These are phyloP conservation scores for Xylariaceae sp. DNA, from an alignment of 2,329 filamentous ascomycete genomes.

Conservation along the genomic window DNA sequence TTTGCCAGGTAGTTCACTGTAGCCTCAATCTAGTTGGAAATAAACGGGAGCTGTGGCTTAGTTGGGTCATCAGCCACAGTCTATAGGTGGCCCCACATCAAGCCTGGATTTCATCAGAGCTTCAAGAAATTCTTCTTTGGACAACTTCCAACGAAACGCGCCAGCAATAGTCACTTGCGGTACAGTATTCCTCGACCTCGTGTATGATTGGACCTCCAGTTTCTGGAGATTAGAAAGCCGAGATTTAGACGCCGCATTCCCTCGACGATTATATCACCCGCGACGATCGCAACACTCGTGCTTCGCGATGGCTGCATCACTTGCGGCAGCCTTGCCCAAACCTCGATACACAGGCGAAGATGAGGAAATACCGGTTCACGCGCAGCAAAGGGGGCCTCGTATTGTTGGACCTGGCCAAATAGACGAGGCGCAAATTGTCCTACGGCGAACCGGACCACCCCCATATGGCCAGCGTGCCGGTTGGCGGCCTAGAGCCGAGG, in stretches of 20 bases:
- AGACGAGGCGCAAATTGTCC: constrained; percentile 83
- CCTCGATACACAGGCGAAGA: constrained; percentile 91
- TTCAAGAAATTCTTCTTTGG: constrained; percentile 30
- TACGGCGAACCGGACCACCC: constrained; percentile 82
- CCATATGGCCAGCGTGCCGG: constrained; percentile 84
- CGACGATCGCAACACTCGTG: constrained; percentile 8
- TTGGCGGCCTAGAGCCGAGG: constrained; percentile 87
- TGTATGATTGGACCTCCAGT: not conserved
- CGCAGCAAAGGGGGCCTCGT: constrained; percentile 79
- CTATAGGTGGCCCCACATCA: constrained; percentile 20
- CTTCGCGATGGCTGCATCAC: constrained; percentile 68
- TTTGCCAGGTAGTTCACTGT: too few species aligned
- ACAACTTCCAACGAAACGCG: constrained; percentile 6
- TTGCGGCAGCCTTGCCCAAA: constrained; percentile 83
- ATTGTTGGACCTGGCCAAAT: constrained; percentile 81
- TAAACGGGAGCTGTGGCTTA: constrained; percentile 22
- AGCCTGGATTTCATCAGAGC: constrained; percentile 20
- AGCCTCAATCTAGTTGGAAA: not conserved
- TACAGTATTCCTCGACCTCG: not conserved
- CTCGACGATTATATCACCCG: not conserved
- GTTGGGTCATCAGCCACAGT: constrained; percentile 10
- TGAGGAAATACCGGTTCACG: constrained; percentile 76
- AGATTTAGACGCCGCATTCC: not conserved
- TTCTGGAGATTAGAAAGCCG: not conserved
- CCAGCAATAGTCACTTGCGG: not conserved